Evolutionary conservation across 2,329 filamentous ascomycete species (phyloP), one percentile per base, ranked within the genome.

Genomic region (Celoporthe dispersa): DNA sequence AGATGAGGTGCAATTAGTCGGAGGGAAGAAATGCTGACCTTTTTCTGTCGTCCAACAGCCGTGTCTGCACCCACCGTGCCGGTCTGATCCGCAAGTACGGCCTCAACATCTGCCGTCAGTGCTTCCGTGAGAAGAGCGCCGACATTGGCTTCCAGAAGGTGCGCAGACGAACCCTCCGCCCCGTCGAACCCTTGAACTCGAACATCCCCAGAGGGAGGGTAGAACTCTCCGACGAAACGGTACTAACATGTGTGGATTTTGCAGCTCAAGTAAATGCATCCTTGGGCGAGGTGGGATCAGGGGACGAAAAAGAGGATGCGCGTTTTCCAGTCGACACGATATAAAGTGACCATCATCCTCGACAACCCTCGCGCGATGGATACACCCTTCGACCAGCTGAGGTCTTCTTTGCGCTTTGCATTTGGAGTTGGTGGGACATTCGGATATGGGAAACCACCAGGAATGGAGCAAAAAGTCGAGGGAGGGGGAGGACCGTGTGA

Each of bases 71-170:
- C 82, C 95, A 99, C 92, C 91, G 90, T 82, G 95, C 96, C 81
- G 96, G 96, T 97, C 91, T 99, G 79, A 97, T 99, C 91, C 94
- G 96, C 89, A 99, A 99, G 89, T 99, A 99, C 88, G 95, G 96
- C 82, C 90, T 98, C 79, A 94, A 97, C 86, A 89, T 92, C 82
- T 92, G 90, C 89, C 89, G 90, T 88, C 90, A 92, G 83, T 92
- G 90, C 87, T 92, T 91, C 88, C 87, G 90, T 80, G 90, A 92
- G 86, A 91, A 91, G 87, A 83, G 88, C 76, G 83, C 87, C 82
- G 90, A 92, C 80, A 91, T 92, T 83, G 90, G 90, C 79, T 92
- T 92, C 84, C 85, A 88, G 85, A 91, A 92, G 90, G 89, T 90
- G 79, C 79, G 81, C 75, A 67, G 39, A 41, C 61, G 33, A 63